Conservation (phyloP, 192 early-diverging fungal genomes). For the Backusella liffmaniae region DNA sequence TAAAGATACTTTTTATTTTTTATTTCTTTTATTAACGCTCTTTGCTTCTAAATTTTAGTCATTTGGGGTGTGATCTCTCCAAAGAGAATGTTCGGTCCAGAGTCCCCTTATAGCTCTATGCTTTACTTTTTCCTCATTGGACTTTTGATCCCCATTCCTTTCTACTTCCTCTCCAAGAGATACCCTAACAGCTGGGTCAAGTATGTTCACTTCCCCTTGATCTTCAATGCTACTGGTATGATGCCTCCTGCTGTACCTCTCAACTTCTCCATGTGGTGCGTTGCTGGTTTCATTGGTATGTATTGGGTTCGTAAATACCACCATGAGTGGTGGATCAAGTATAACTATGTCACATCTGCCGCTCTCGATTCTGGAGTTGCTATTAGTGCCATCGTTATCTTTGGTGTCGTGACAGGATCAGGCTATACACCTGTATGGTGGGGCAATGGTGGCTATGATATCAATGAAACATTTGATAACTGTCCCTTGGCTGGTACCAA, state of each 20-base stretch:
- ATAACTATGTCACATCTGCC: slow-evolving; percentile 68
- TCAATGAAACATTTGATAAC: slow-evolving; percentile 23
- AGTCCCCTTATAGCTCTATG: slow-evolving; percentile 39
- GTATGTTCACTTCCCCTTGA: slow-evolving; percentile 57
- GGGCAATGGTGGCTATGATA: slow-evolving; percentile 29
- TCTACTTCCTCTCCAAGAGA: slow-evolving; percentile 49
- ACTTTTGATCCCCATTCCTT: slow-evolving; percentile 54
- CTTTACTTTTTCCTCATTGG: slow-evolving; percentile 54
- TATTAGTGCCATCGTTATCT: slow-evolving; percentile 45
- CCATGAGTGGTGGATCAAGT: slow-evolving; percentile 59
- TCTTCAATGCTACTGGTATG: slow-evolving; percentile 50
- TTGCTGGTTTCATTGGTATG: slow-evolving; percentile 53
- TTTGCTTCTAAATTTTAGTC: neutral
- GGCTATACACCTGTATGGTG: slow-evolving; percentile 29
- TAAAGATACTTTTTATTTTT: neutral
- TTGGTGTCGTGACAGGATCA: slow-evolving; percentile 36
- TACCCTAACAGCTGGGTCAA: slow-evolving; percentile 50
- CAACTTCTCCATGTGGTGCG: slow-evolving; percentile 45
- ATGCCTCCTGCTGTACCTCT: slow-evolving; percentile 55
- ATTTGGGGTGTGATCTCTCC: slow-evolving; percentile 85
- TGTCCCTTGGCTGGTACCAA: slow-evolving; percentile 16
- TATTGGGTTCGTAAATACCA: slow-evolving; percentile 49
- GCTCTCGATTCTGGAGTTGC: slow-evolving; percentile 54
- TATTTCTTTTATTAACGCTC: no score
- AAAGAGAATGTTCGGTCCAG: slow-evolving; percentile 53